Percentiles rank a stretch among this genome's conserved stretches.
These are phyloP conservation scores for Solanum peruvianum DNA, from an alignment of 257 asterid genomes.

Conservation along the genomic window DNA sequence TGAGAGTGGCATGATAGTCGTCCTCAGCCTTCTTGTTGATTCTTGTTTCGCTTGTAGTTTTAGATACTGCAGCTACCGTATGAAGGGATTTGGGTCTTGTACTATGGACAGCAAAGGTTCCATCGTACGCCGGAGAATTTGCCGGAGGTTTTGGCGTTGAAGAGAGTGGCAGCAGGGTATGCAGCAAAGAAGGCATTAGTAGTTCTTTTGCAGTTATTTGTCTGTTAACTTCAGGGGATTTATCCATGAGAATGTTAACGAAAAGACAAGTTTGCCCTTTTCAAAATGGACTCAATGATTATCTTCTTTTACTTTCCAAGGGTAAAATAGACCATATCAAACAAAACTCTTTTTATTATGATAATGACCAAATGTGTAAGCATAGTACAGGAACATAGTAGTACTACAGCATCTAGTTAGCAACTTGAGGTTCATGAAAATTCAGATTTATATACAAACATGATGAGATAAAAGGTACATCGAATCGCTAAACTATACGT, in stretches of 20 bases:
- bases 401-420: background rate
- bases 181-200: constrained; percentile 24
- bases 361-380: background rate
- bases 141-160: constrained; percentile 3
- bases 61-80: background rate
- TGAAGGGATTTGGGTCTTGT: constrained; percentile 3
- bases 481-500: background rate
- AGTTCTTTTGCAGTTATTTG: background rate
- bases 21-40: constrained; percentile 38
- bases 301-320: background rate
- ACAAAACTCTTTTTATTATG: background rate
- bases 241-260: background rate
- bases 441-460: background rate
- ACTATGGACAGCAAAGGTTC: background rate
- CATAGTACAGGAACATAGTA: background rate
- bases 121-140: constrained; percentile 12
- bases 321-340: background rate
- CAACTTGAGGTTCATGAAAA: background rate
- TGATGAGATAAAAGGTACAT: background rate
- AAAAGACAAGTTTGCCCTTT: background rate
- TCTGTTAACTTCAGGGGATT: background rate
- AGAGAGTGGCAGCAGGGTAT: constrained; percentile 12
- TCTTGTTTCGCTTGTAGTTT: constrained; percentile 12
- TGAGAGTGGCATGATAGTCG: constrained; percentile 76
- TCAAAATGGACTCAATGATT: too few species aligned